Conservation (phyloP, 495 filamentous ascomycete genomes). For the Penicillium dipodomyicola region DNA sequence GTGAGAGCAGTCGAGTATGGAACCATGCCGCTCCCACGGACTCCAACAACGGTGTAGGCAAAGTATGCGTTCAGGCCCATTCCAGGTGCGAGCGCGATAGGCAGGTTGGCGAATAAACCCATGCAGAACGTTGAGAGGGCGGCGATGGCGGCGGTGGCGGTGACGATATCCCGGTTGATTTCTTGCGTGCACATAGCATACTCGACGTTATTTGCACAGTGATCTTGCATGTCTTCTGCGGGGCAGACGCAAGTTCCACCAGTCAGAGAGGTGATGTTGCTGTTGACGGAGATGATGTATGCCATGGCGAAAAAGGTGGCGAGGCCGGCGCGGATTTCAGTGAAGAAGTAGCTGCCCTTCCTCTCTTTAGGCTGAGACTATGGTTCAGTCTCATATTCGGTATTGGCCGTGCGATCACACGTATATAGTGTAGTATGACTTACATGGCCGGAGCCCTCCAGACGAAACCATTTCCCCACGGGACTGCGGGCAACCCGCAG, state of each 20-base stretch:
- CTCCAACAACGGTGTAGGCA: conserved; percentile 76
- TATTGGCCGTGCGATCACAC: background rate
- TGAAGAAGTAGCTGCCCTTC: conserved; percentile 74
- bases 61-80: conserved; percentile 88
- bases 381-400: background rate
- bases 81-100: conserved; percentile 74
- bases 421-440: conserved; percentile 20
- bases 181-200: conserved; percentile 65
- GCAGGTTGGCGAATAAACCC: conserved; percentile 69
- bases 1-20: conserved; percentile 70
- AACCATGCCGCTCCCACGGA: conserved; percentile 63
- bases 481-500: conserved; percentile 52
- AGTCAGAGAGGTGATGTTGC: conserved; percentile 60
- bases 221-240: conserved; percentile 39
- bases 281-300: conserved; percentile 76
- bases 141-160: conserved; percentile 75
- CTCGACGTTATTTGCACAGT: conserved; percentile 53
- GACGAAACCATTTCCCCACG: conserved; percentile 69
- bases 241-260: conserved; percentile 78
- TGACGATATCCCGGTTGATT: conserved; percentile 72
- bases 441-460: conserved; percentile 75
- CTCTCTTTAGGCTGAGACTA: conserved; percentile 54
- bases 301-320: conserved; percentile 89
- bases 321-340: conserved; percentile 73
- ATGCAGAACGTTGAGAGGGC: conserved; percentile 69